phyloP scores from a whole-genome alignment of 306 rosid genomes.

The Quercus mongolica region DNA sequence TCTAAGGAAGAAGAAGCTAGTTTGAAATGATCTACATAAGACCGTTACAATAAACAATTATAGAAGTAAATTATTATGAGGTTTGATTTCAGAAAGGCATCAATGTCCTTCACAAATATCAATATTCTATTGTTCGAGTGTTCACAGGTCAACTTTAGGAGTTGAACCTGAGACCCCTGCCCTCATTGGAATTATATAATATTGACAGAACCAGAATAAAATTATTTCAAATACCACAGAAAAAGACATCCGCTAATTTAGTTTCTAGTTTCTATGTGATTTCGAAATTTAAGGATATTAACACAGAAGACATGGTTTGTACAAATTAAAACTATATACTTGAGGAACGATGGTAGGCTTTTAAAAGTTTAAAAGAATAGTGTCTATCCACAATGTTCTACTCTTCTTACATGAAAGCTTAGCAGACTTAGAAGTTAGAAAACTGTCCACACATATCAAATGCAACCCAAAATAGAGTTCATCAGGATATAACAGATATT shows the following conservation, averaged over 20 bases:
- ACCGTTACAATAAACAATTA: background rate
- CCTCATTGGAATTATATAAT: background rate
- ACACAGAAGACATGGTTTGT: background rate
- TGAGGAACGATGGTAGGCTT: background rate
- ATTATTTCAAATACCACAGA: background rate
- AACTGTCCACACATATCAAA: background rate
- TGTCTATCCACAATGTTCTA: background rate
- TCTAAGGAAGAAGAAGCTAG: background rate
- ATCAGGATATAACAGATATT: background rate
- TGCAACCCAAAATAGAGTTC: background rate
- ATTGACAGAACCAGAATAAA: background rate
- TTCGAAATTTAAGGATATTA: background rate
- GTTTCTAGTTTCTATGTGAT: background rate
- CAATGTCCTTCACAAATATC: background rate
- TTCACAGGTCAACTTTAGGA: no score
- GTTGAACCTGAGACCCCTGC: no score
- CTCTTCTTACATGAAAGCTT: background rate
- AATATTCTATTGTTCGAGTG: background rate
- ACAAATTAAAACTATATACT: background rate
- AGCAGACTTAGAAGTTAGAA: background rate
- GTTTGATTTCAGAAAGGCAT: background rate
- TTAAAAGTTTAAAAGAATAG: background rate
- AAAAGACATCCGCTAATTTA: background rate
- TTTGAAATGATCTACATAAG: background rate
- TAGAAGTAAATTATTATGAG: background rate